Evolutionary conservation across 495 filamentous ascomycete species (phyloP).

Genomic region (Filosporella fistucella): DNA sequence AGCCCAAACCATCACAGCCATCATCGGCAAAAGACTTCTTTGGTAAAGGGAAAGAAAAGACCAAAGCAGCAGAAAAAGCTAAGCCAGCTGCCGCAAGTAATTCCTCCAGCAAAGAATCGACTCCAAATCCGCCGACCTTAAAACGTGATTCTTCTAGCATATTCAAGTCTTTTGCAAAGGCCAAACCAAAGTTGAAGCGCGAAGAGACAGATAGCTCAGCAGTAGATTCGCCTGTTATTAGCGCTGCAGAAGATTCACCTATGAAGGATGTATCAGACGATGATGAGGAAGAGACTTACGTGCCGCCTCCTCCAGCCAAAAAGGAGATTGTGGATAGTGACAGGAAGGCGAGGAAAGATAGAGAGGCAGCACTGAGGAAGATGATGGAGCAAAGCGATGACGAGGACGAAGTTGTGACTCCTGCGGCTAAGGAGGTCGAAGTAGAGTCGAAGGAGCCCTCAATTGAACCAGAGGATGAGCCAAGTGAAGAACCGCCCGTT

Average conservation of each 20-base stretch:
- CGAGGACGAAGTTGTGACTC: conserved; percentile 14
- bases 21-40: conserved; percentile 24
- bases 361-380: conserved; percentile 65
- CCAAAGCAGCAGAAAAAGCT: conserved; percentile 10
- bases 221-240: conserved; percentile 1
- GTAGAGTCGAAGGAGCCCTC: conserved; percentile 7
- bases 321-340: conserved; percentile 30
- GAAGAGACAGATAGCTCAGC: conserved; percentile 39
- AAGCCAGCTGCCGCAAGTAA: conserved; percentile 10
- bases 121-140: conserved; percentile 32
- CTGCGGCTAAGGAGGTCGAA: background rate
- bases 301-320: conserved; percentile 32
- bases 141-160: conserved; percentile 65
- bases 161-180: conserved; percentile 82
- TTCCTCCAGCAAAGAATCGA: conserved; percentile 27
- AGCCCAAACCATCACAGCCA: conserved; percentile 24
- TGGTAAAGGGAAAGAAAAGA: conserved; percentile 25
- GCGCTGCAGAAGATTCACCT: conserved; percentile 48
- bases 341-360: conserved; percentile 60
- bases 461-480: conserved; percentile 14
- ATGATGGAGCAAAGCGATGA: conserved; percentile 88
- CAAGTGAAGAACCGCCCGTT: conserved; percentile 24
- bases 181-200: conserved; percentile 60
- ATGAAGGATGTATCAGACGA: conserved; percentile 66
- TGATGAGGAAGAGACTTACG: conserved; percentile 46